phyloP scores from a whole-genome alignment of 2,329 filamentous ascomycete species.

The Xylaria sp. region DNA sequence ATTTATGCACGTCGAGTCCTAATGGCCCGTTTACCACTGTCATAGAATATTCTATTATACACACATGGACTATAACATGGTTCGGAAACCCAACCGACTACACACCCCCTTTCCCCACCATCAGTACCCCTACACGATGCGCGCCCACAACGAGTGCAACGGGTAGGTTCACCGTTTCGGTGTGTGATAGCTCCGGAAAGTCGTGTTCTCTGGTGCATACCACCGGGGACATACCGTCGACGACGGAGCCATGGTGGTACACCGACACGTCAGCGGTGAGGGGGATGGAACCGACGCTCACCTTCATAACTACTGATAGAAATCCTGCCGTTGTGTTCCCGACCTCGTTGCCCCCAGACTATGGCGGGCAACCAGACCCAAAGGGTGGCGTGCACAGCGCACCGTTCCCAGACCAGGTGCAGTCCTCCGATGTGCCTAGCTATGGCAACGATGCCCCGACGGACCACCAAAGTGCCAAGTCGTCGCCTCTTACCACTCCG shows the following conservation, averaged over 20 bases:
- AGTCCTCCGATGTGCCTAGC: conserved; percentile 36
- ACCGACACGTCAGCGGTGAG: conserved; percentile 16
- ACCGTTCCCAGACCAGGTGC: conserved; percentile 29
- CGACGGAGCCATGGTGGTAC: conserved; percentile 34
- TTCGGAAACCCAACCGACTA: conserved; percentile 59
- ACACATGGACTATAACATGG: conserved; percentile 64
- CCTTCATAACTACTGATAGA: conserved; percentile 65
- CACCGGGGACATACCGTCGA: conserved; percentile 19
- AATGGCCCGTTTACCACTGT: conserved; percentile 50
- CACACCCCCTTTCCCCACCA: conserved; percentile 57
- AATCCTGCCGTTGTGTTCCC: conserved; percentile 63
- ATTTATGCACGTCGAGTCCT: conserved; percentile 38
- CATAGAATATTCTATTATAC: conserved; percentile 57
- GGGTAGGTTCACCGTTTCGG: conserved; percentile 44
- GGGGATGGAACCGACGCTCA: conserved; percentile 50
- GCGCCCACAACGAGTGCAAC: conserved; percentile 42
- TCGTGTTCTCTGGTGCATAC: conserved; percentile 50
- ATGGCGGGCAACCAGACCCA: conserved; percentile 47
- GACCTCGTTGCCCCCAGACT: conserved; percentile 54
- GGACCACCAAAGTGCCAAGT: conserved; percentile 34
- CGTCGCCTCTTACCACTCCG: conserved; percentile 26
- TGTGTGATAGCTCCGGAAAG: conserved; percentile 48
- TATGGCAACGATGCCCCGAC: conserved; percentile 43
- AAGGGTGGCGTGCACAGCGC: conserved; percentile 30
- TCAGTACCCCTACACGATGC: conserved; percentile 56